Base-by-base conservation (phyloP, 148 eudicot genomes). In the Cornus suecica region DNA sequence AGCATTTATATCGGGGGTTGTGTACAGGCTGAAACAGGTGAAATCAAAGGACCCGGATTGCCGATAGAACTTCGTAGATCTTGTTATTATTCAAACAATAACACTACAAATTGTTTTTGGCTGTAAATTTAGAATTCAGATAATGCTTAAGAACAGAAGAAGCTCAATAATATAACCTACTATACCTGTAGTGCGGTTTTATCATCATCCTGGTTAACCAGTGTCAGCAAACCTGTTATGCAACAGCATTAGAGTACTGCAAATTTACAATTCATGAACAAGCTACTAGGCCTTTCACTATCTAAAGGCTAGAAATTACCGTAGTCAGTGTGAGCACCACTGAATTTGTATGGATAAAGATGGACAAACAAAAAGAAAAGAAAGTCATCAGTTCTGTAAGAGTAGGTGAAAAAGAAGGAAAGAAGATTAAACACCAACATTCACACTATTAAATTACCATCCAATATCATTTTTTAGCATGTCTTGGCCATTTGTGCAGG, bases 251-350 rank as follows among this genome's bases (percentile, higher is more conserved):
- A 71, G 72, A 73, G 42, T 37, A 32, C 7, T 32, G 7, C 37
- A 32, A 58, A 48, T 42, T 27, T 54, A 63, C 41, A 22, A 72
- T 25, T 58, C 8, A 48, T 32, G 27, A 62, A 72, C 34, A 71
- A 58, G 11, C 70, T 67, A 25, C 26, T 23, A 69, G 66, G 58
- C n/a, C 14, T 24, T 78, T 62, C 34, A 26, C 18, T 15, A 37
- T 69, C 16, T 68, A 58, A 37, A 76, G 65, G 66, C 26, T 10
- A 60, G 64, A 74, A 74, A 74, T 83, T 85, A 95, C 97, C 97
- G 26, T 95, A 95, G 80, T 95, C 99, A 10, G 97, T 95, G 84
- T 95, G 97, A 25, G 96, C 99, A 72, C 97, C 99, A 73, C 99
- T 95, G 87, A 25, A 75, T 79, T 81, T 27, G 62, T 78, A 76